Base-by-base conservation (phyloP, 192 early-diverging fungal species). In the Coemansia sp. region DNA sequence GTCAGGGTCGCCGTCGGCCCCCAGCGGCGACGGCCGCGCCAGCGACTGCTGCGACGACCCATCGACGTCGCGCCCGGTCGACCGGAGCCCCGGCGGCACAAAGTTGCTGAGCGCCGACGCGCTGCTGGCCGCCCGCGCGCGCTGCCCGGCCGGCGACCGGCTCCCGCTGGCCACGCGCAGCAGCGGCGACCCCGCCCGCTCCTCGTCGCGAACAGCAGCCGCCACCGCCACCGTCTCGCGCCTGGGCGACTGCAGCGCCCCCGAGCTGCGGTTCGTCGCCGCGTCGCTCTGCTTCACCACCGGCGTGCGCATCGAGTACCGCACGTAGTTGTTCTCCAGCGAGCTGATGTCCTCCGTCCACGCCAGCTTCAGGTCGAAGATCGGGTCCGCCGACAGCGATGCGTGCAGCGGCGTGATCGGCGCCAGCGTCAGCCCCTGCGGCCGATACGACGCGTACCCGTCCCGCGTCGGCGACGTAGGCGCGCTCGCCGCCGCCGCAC, bases 311-410 rank as follows among this genome's bases (percentile, higher is more conserved):
- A 72, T 71, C 20, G 78, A 81, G 64, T 69, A 72, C 14, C 73
- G 48, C 2, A 81, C 73, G 66, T 75, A 81, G 69, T 81, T 81
- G 20, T 63, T 55, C 48, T 81, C 78, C 61, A 81, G 48, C 3
- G 73, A 69, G 9, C 36, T 59, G 10, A 81, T 75, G 41, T 81
- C 78, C 53, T 81, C 78, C 0, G 78, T 81, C 78, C 78, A 81
- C 34, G 65, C 73, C 39, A 81, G 41, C 18, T 65, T 64, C 0
- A 70, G 62, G 7, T 81, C 78, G 10, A 76, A 28, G 14, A 55
- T 52, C 3, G 68, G 47, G 43, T 75, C 67, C 3, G 57, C 31
- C 42, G 36, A n/a, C 23, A 59, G 38, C 23, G 62, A 42, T 3
- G 52, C 47, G 3, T 59, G 67, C 2, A 66, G 41, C 4, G 65